A percentile compares a stretch with the other conserved stretches of the same genome.
Evolutionary conservation across 495 filamentous ascomycete species (phyloP).

Genomic region (Penicillium cataractarum): DNA sequence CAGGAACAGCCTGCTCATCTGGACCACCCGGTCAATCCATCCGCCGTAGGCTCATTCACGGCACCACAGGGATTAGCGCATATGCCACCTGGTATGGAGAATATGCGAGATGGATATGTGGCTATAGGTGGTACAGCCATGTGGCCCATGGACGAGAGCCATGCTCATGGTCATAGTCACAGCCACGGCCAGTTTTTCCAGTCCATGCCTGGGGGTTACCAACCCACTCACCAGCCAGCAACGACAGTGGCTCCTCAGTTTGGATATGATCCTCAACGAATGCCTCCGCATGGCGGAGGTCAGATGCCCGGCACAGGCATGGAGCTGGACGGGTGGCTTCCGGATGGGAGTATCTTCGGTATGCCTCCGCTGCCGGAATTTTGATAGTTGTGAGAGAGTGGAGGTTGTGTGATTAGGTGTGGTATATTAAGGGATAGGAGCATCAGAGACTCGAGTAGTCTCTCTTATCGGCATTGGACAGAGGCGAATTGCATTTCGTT

Average conservation of each 20-base stretch:
- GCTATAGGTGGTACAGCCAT: conserved; percentile 27
- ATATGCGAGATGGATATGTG: conserved; percentile 28
- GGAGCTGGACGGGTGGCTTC: conserved; percentile 45
- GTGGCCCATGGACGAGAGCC: conserved; percentile 32
- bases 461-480: not conserved
- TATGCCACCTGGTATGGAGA: conserved; percentile 23
- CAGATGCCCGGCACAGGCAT: conserved; percentile 29
- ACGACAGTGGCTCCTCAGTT: conserved; percentile 28
- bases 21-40: conserved; percentile 5
- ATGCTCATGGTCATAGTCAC: conserved; percentile 13
- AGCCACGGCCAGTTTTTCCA: conserved; percentile 21
- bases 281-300: conserved; percentile 19
- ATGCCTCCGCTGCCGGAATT: conserved; percentile 41
- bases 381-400: conserved; percentile 17
- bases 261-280: conserved; percentile 33
- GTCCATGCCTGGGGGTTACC: conserved; percentile 22
- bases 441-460: not conserved
- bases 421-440: not conserved
- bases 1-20: conserved; percentile 18
- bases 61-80: conserved; percentile 20
- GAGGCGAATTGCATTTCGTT: not conserved
- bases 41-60: conserved; percentile 21
- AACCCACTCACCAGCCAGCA: conserved; percentile 18
- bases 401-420: not conserved
- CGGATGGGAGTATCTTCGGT: conserved; percentile 40